Evolutionary conservation across 306 rosid species (phyloP).

Genomic region (Fragaria iinumae): DNA sequence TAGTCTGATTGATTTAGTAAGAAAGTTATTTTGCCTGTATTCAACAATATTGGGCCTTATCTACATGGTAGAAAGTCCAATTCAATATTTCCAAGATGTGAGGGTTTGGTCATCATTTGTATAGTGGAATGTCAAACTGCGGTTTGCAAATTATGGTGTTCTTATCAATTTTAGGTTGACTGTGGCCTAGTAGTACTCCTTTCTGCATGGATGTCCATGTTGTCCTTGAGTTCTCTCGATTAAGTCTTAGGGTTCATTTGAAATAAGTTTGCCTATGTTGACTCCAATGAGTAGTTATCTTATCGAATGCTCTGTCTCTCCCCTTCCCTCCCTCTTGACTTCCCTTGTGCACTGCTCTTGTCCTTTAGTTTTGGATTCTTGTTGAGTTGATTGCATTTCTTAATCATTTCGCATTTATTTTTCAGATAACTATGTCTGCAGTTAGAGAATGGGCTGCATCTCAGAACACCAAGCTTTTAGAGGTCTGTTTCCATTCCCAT

Average conservation of each 20-base stretch:
- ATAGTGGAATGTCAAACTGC: background rate
- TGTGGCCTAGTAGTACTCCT: background rate
- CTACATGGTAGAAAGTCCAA: background rate
- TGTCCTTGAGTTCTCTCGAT: background rate
- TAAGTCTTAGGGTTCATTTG: background rate
- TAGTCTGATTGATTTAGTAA: background rate
- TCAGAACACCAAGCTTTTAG: conserved; percentile 78
- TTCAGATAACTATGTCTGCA: conserved; percentile 97
- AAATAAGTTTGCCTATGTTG: background rate
- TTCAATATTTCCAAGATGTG: conserved; percentile 9
- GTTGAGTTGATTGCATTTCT: conserved; percentile 22
- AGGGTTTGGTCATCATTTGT: background rate
- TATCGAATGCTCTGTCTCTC: background rate
- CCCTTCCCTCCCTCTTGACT: background rate
- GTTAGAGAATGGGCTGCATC: conserved; percentile 99
- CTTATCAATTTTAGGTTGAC: background rate
- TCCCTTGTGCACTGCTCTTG: conserved; percentile 8
- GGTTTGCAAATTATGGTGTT: background rate
- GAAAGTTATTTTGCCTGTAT: background rate
- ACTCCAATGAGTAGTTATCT: background rate
- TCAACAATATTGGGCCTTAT: conserved; percentile 6
- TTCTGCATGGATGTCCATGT: background rate
- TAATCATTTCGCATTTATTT: conserved; percentile 26
- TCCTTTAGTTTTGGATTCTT: conserved; percentile 14
- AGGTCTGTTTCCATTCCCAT: conserved; percentile 54